Conservation (phyloP, 805 yeast species). For the Pichia gijzeniarum region DNA sequence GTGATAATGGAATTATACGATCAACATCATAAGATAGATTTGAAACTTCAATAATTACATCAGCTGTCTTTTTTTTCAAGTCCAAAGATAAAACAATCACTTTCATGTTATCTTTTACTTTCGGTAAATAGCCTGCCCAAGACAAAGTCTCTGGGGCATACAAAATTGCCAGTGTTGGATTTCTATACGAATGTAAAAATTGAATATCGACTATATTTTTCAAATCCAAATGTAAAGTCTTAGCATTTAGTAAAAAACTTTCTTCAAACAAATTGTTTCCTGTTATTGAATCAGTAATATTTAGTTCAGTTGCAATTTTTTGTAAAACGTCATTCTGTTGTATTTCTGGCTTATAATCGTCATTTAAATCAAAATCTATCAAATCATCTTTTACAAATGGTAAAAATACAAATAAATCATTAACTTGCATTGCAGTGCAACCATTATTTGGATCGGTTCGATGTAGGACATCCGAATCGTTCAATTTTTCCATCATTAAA, state of each 20-base stretch:
- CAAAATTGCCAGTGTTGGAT: constrained; percentile 54
- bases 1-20: constrained; percentile 52
- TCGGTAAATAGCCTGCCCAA: constrained; percentile 73
- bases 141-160: constrained; percentile 35
- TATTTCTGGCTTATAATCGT: constrained; percentile 15
- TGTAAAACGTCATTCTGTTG: constrained; percentile 4
- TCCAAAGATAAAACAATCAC: constrained; percentile 67
- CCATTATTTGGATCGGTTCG: constrained; percentile 56
- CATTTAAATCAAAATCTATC: constrained; percentile 33
- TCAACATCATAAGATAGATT: constrained; percentile 72
- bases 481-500: constrained; percentile 37
- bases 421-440: constrained; percentile 52
- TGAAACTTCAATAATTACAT: constrained; percentile 58
- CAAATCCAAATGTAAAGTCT: constrained; percentile 50
- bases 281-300: constrained; percentile 1
- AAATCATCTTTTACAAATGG: constrained; percentile 49
- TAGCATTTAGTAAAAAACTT: constrained; percentile 55
- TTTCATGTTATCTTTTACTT: constrained; percentile 54
- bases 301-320: constrained; percentile 8
- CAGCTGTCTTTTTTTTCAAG: constrained; percentile 46
- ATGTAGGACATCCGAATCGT: constrained; percentile 37
- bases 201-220: constrained; percentile 62
- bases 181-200: constrained; percentile 67
- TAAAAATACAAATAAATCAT: constrained; percentile 64
- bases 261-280: constrained; percentile 34